Evolutionary conservation across 345 rosid genomes (phyloP).

Genomic region (Citrus sp.): DNA sequence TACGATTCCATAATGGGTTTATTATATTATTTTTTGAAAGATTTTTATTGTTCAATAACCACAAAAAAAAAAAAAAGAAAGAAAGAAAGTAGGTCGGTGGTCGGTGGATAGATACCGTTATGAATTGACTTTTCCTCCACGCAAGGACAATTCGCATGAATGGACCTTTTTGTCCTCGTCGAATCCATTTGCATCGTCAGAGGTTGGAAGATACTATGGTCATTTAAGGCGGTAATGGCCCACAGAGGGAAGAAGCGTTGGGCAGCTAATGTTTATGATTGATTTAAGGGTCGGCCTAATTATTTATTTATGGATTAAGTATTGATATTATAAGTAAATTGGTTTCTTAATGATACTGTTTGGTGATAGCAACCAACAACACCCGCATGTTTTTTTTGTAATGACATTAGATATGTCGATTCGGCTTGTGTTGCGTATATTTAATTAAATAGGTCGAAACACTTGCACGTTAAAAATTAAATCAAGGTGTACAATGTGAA

Average conservation of each 20-base stretch:
- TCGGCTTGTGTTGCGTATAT: background rate
- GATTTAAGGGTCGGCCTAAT: constrained; percentile 11
- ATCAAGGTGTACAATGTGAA: background rate
- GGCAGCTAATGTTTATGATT: background rate
- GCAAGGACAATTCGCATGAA: constrained; percentile 34
- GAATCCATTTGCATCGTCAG: background rate
- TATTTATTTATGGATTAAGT: constrained; percentile 6
- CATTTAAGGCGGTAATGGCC: background rate
- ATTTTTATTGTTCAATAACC: no score
- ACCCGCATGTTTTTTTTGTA: background rate
- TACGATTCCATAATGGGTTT: background rate
- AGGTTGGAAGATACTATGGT: background rate
- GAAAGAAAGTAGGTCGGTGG: constrained; percentile 63
- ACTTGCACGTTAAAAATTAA: background rate
- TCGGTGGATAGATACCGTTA: constrained; percentile 86
- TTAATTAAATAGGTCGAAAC: no score
- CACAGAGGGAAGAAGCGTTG: constrained; percentile 3
- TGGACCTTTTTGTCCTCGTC: constrained; percentile 37
- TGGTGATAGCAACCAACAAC: background rate
- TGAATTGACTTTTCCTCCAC: constrained; percentile 69
- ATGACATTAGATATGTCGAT: background rate
- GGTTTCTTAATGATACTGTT: constrained; percentile 1
- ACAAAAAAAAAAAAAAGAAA: background rate
- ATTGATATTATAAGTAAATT: background rate
- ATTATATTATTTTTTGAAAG: background rate